Percentiles rank a stretch among this genome's conserved stretches.
Conservation (phyloP, 1,139 yeast genomes). For the Debaryomyces robertsiae region DNA sequence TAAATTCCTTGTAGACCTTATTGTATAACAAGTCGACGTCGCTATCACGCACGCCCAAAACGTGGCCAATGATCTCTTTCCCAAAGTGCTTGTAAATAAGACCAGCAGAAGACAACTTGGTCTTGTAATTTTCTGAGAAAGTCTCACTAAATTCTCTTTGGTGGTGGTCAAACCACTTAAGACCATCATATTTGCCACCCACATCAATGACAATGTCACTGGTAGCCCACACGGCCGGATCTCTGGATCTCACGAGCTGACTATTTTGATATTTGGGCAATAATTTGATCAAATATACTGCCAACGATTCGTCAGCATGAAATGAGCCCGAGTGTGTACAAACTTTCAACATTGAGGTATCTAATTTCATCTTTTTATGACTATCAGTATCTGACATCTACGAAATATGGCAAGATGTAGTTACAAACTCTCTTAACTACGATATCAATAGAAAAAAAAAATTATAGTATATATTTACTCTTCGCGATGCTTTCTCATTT, state of each 20-base stretch:
- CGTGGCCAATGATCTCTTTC: constrained; percentile 64
- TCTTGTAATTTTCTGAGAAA: constrained; percentile 42
- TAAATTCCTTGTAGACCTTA: constrained; percentile 78
- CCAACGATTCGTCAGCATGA: constrained; percentile 98
- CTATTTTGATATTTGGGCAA: constrained; percentile 73
- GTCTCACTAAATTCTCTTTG: constrained; percentile 63
- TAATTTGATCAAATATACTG: constrained; percentile 79
- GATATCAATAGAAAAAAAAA: too few species aligned
- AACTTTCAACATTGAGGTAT: constrained; percentile 44
- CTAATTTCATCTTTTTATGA: constrained; percentile 15
- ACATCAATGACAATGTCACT: constrained; percentile 96
- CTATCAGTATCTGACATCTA: constrained; percentile 10
- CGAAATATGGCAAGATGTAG: neutral
- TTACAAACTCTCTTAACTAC: neutral
- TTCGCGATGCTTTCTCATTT: too few species aligned
- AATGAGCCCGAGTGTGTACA: constrained; percentile 95
- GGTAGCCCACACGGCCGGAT: constrained; percentile 76
- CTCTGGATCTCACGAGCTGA: constrained; percentile 77
- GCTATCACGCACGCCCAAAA: constrained; percentile 36
- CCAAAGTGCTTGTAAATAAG: constrained; percentile 93
- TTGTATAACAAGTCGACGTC: constrained; percentile 63
- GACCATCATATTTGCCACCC: constrained; percentile 88
- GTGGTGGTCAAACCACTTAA: constrained; percentile 91
- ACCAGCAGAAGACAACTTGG: constrained; percentile 93
- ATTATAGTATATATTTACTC: too few species aligned